Base-by-base conservation (phyloP, 1,284 basidiomycete genomes). In the Ganoderma sinense region DNA sequence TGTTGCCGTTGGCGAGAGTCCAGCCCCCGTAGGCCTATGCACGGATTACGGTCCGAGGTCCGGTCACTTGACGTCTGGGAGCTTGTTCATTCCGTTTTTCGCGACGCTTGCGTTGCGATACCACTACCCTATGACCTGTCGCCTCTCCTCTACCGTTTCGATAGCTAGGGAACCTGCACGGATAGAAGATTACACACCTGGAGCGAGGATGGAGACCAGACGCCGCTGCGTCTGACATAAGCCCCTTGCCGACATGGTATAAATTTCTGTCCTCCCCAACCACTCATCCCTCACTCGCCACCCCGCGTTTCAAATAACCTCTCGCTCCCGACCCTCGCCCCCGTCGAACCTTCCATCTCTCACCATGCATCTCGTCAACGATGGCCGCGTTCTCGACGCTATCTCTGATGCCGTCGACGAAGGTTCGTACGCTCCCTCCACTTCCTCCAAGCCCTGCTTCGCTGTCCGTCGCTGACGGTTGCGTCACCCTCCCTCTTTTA, bases 321-420 rank as follows among this genome's bases (percentile, higher is more conserved):
- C 29, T 13, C 40, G 40, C 26, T 23, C 56, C 11, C 20, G 31
- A 45, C 33, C 36, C 23, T 23, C 36, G 4, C 14, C 20, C 29
- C 51, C 8, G 29, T 14, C 31, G 18, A 14, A 8, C 33, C 3
- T 18, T 26, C 7, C 41, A 26, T 6, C 33, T 18, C 1, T 39
- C 65, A 69, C 2, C 23, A 73, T 73, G 72, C 72, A 29, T 62
- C 62, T 71, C 41, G 65, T 60, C 18, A 66, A 73, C 70, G 70
- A 73, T 60, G 68, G 65, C 26, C 68, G 62, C 53, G 68, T 62
- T 45, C 85, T 94, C 71, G 93, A 94, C 74, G 79, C 76, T n/a
- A 84, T 90, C 55, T 94, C 91, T 18, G 94, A 95, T 77, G 88
- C 89, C 58, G 84, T 95, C 62, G 94, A 95, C 81, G 83, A 90